Base-by-base conservation (phyloP, 257 asterid species). In the Penstemon newberryi region DNA sequence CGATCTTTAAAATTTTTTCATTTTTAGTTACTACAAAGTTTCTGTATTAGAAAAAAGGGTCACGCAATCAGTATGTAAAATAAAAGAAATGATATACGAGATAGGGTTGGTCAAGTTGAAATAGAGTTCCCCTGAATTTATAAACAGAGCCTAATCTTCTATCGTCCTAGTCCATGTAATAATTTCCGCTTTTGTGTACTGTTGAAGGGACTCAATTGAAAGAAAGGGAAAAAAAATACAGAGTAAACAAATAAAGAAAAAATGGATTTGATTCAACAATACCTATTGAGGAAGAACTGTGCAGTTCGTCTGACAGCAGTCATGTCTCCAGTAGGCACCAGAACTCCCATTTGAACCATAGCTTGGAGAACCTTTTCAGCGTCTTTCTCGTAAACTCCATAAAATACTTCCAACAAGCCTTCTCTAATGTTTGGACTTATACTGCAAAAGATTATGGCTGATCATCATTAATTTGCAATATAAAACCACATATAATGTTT, bases 261-360 rank as follows among this genome's bases (percentile, higher is more conserved):
- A 25, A 1, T 25, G 33, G 33, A 25, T 25, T 25, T 25, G 37
- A 59, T 38, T 5, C 18, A 13, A 56, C 53, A 52, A 61, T 63
- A 91, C 97, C 97, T 91, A 85, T 77, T 87, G 74, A 91, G 96
- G 84, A 91, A 91, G 77, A 91, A 91, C 73, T 80, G 88, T 40
- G 97, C 96, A 33, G 97, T 91, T 77, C 96, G 86, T 73, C 96
- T 85, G 65, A 91, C 93, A 69, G 97, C 97, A 39, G 97, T 91
- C 95, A 78, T 78, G 77, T 91, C 97, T 40, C 97, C 97, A 25
- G 96, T 89, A 53, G 95, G 97, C 63, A 91, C 97, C 46, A 87
- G 83, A 77, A 91, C 92, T 37, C 97, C 97, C 97, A 91, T 91
- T 77, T 87, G 96, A 76, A 89, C 77, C 89, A 79, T 84, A 70